Evolutionary conservation across 2,329 filamentous ascomycete genomes (phyloP), one percentile per base, ranked within the genome.

Genomic region (Phialophora macrospora): DNA sequence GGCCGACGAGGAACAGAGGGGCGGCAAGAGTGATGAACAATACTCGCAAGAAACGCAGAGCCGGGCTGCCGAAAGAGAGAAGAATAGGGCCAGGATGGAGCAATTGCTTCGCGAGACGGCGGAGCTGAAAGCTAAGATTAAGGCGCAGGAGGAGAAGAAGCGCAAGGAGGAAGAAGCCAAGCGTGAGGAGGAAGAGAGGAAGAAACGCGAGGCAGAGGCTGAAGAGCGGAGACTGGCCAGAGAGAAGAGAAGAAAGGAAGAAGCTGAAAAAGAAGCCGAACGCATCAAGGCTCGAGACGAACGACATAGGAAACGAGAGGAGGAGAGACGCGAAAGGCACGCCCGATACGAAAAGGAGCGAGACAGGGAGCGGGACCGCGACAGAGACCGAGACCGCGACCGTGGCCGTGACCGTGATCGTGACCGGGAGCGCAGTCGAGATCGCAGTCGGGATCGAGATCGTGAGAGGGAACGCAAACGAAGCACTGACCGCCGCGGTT

Each of bases 21-120:
- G 87, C 2, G 82, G 78, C 68, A 88, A 86, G 71, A 85, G 81
- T 1, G 87, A 89, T 66, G 85, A 87, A 52, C 84, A 85, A 38
- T 89, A 88, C 74, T 82, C 80, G 11, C 77, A 76, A 12, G 81
- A 87, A 67, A 82, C 85, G 17, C 82, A 84, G 32, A 76, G 76
- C 46, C 82, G 84, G 52, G 80, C 83, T 32, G 75, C 82, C 49
- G 81, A 84, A 67, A 81, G 86, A 48, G 82, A 84, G 49, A 80
- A 77, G 64, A 70, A 68, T 26, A 60, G 70, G 22, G 74, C 79
- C 28, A 77, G 82, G 68, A 80, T 82, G 66, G 82, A 83, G 64
- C 79, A 81, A 55, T 72, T 84, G 66, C 79, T 78, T 65, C 72
- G 82, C 62, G 82, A 84, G 72, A 79, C 79, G 66, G 85, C 87